A percentile compares a stretch with the other conserved stretches of the same genome.
Conservation (phyloP, 306 rosid species). For the Inga laurina region DNA sequence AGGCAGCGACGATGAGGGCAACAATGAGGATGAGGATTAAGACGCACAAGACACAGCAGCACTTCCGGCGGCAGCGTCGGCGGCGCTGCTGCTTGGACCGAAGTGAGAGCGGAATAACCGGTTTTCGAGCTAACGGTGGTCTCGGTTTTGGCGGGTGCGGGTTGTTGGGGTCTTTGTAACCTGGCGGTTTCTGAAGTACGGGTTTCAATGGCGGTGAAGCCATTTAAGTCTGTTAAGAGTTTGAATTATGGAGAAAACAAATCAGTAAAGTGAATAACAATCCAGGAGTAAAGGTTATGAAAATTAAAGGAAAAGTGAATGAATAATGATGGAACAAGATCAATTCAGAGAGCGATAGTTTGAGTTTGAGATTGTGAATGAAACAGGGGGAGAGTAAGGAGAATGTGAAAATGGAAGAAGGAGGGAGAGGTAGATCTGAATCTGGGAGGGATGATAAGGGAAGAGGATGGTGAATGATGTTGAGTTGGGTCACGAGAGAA, state of each 20-base stretch:
- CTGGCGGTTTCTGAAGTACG: slow-evolving; percentile 76
- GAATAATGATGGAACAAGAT: not conserved
- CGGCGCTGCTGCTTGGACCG: not conserved
- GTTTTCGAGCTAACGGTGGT: slow-evolving; percentile 38
- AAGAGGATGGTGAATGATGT: not conserved
- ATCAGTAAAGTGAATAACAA: not conserved
- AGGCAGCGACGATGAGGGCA: slow-evolving; percentile 36
- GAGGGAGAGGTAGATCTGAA: slow-evolving; percentile 3
- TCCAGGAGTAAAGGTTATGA: not conserved
- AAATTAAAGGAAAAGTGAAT: not conserved
- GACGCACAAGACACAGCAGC: slow-evolving; percentile 54
- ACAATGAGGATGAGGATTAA: slow-evolving; percentile 45
- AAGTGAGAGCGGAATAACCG: not conserved
- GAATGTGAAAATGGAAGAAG: not conserved
- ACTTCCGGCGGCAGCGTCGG: slow-evolving; percentile 39
- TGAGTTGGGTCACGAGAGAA: slow-evolving; percentile 16
- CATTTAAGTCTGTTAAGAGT: slow-evolving; percentile 39
- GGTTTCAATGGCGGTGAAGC: slow-evolving; percentile 42
- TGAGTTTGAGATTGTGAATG: not conserved
- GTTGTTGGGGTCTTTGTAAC: slow-evolving; percentile 44
- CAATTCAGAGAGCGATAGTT: not conserved
- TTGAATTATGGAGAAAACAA: not conserved
- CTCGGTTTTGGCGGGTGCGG: slow-evolving; percentile 4
- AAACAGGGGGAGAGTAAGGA: not conserved
- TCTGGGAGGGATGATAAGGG: not conserved